phyloP scores from a whole-genome alignment of 768 basidiomycete genomes.

The Panaeolus papilionaceus region DNA sequence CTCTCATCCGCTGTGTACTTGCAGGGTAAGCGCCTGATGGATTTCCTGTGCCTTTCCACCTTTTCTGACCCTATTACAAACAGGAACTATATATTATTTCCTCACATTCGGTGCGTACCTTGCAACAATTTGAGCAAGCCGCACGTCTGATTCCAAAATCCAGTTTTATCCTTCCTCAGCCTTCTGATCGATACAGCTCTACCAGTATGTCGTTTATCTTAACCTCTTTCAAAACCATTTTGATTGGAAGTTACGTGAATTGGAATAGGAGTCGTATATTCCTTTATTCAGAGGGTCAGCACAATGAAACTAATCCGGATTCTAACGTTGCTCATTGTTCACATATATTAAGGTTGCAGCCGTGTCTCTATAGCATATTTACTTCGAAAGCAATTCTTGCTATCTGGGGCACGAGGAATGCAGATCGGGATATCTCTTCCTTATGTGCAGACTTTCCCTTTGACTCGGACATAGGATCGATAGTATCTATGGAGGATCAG shows the following conservation, averaged over 20 bases:
- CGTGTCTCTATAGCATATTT: constrained; percentile 4
- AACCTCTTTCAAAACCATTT: neutral
- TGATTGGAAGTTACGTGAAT: neutral
- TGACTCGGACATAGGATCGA: neutral
- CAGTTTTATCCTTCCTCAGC: neutral
- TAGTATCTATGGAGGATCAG: neutral
- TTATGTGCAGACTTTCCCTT: neutral
- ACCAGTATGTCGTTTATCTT: neutral
- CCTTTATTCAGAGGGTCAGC: constrained; percentile 8
- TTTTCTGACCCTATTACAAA: neutral
- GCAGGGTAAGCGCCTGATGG: neutral
- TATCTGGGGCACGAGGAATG: neutral
- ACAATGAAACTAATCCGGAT: neutral
- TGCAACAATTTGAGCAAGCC: neutral
- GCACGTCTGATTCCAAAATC: neutral
- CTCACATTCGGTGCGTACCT: neutral
- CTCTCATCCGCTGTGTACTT: constrained; percentile 7
- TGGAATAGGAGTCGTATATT: neutral
- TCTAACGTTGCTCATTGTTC: neutral
- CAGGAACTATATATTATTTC: neutral
- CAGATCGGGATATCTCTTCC: neutral
- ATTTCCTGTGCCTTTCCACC: neutral
- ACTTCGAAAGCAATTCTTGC: constrained; percentile 2
- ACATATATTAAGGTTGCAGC: neutral
- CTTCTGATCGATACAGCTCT: neutral